Evolutionary conservation across 2,329 filamentous ascomycete species (phyloP).

Genomic region (Mariannaea sp.): DNA sequence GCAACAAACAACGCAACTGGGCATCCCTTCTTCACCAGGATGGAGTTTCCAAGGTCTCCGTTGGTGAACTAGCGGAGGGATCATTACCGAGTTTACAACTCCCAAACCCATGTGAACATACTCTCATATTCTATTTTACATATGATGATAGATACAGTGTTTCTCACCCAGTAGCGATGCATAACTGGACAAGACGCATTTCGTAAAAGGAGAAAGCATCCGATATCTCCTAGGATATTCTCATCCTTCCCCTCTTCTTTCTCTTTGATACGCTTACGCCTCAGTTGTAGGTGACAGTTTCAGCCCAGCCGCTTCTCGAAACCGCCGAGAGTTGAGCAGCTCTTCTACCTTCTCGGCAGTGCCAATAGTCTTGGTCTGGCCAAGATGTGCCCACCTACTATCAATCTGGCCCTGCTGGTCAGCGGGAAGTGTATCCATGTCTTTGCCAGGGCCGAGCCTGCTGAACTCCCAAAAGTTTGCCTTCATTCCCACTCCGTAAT

Average conservation of each 20-base stretch:
- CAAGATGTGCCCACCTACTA: constrained; percentile 60
- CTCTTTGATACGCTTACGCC: too few relatives aligned
- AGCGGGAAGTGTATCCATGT: constrained; percentile 33
- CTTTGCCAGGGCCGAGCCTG: constrained; percentile 57
- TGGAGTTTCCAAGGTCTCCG: too few relatives aligned
- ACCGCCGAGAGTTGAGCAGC: constrained; percentile 58
- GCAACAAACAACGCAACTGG: too few relatives aligned
- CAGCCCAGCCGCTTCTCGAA: constrained; percentile 45
- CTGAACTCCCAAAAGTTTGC: constrained; percentile 94
- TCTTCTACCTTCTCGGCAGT: constrained; percentile 62
- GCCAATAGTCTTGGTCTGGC: constrained; percentile 54
- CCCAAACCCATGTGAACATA: too few relatives aligned
- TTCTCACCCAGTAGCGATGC: background rate
- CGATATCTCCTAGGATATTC: background rate
- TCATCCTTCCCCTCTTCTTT: background rate
- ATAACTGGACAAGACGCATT: background rate
- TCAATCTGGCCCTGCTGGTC: constrained; percentile 45
- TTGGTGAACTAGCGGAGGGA: too few relatives aligned
- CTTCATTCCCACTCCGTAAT: constrained; percentile 98
- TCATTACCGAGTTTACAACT: too few relatives aligned
- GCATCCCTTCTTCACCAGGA: too few relatives aligned
- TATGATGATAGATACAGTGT: constrained; percentile 29
- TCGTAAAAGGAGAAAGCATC: background rate
- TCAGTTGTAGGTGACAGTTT: constrained; percentile 32
- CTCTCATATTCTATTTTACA: constrained; percentile 34